These are phyloP conservation scores for Fusarium sp. DNA, from an alignment of 2,329 filamentous ascomycete genomes.

Conservation along the genomic window DNA sequence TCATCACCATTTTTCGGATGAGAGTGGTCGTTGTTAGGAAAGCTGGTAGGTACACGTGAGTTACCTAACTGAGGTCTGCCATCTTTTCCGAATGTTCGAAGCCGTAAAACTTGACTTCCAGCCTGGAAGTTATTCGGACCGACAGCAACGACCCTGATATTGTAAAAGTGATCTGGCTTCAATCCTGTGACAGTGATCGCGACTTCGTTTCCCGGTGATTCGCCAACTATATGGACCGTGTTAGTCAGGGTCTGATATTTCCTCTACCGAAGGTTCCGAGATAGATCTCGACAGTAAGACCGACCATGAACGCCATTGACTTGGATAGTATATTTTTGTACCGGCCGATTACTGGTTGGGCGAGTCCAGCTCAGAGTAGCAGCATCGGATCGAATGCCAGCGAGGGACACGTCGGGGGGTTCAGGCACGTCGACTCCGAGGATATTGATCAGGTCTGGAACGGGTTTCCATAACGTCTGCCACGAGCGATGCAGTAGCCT, in stretches of 20 bases:
- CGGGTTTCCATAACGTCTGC: constrained; percentile 89
- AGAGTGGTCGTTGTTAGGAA: constrained; percentile 61
- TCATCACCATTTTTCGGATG: constrained; percentile 53
- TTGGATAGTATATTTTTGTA: constrained; percentile 89
- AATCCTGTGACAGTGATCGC: constrained; percentile 90
- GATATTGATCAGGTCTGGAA: constrained; percentile 88
- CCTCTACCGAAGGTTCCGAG: not conserved
- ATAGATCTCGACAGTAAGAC: constrained; percentile 42
- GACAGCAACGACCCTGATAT: constrained; percentile 90
- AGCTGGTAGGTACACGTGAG: constrained; percentile 64
- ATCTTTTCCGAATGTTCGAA: constrained; percentile 77
- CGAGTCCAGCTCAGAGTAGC: constrained; percentile 92
- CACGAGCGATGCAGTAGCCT: constrained; percentile 88
- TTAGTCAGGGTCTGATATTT: constrained; percentile 17
- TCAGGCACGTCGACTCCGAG: constrained; percentile 94
- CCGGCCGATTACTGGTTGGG: constrained; percentile 70
- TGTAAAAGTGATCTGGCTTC: constrained; percentile 88
- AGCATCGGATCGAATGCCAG: constrained; percentile 86
- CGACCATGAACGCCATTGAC: constrained; percentile 91
- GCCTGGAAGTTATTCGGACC: constrained; percentile 93
- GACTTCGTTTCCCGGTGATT: constrained; percentile 66
- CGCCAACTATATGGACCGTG: constrained; percentile 69
- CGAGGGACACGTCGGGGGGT: constrained; percentile 87
- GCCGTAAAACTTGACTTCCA: constrained; percentile 82
- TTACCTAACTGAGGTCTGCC: constrained; percentile 69